Conservation (phyloP, 345 rosid genomes). For the Citrus sp. region DNA sequence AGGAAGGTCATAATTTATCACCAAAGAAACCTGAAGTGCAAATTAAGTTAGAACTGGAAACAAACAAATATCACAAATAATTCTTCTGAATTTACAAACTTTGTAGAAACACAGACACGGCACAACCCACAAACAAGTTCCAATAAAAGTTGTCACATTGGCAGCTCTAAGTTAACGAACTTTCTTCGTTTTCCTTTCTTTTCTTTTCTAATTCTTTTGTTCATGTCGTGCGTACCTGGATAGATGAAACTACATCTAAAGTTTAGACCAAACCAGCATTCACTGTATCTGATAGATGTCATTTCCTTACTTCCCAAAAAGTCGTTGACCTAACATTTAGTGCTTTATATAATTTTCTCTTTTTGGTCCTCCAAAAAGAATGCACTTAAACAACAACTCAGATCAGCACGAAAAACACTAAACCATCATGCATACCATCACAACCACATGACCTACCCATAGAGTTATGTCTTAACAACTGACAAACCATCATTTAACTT, state of each 20-base stretch:
- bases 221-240: not conserved
- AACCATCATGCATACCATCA: not conserved
- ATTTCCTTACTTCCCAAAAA: not conserved
- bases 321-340: not conserved
- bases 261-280: not conserved
- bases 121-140: not conserved
- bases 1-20: slow-evolving; percentile 94
- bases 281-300: not conserved
- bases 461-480: not conserved
- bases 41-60: not conserved
- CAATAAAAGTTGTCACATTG: not conserved
- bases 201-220: not conserved
- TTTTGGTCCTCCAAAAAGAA: not conserved
- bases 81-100: not conserved
- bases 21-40: slow-evolving; percentile 74
- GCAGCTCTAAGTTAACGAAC: not conserved
- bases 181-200: not conserved
- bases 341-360: not conserved
- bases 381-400: not conserved
- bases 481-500: not conserved
- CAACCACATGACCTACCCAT: not conserved
- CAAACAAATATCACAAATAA: not conserved
- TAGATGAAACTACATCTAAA: too few relatives aligned
- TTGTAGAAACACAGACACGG: not conserved
- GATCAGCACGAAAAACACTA: not conserved